Evolutionary conservation across 2,329 filamentous ascomycete genomes (phyloP), one percentile per base, ranked within the genome.

Genomic region (Aspergillus sp.): DNA sequence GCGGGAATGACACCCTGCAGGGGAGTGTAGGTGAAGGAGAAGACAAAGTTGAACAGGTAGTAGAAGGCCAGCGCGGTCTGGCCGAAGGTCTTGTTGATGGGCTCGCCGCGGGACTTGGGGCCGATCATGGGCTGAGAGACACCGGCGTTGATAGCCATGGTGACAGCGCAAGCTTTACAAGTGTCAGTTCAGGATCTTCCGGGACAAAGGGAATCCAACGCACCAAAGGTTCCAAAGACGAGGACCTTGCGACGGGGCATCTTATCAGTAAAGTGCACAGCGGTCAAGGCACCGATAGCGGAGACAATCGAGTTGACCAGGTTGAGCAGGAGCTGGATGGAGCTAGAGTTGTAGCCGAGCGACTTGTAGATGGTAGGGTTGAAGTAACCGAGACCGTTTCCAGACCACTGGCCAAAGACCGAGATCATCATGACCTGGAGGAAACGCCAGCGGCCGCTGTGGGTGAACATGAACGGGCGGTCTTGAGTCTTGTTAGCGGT

Each of bases 11-110:
- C 73, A 51, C 72, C 75, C 55, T 79, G 77, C 11, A 80, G 71
- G 1, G 77, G 77, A 2, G 76, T 79, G 60, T 79, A 79, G 38
- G 75, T 76, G 57, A 79, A 79, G 3, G 76, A 77, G 64, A 77
- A 79, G 52, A 78, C 65, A 24, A 77, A 63, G 61, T 78, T 78
- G 69, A 80, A 78, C 14, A 79, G 62, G 60, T 79, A 79, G 65
- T 79, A 79, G 17, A 74, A 74, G 3, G 76, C 74, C 40, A 79
- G 65, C 3, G 74, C 76, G 14, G 74, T 74, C 54, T 73, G 66
- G 38, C 62, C 77, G 52, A 74, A 76, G 2, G 64, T 68, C 3
- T 60, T 48, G 50, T 70, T 57, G 38, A 77, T 66, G 20, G 62
- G 55, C 2, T 65, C 65, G 10, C 40, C 40, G 6, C 40, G 16